A percentile compares a stretch with the other conserved stretches of the same genome.
These are phyloP conservation scores for Colletotrichum coccodes DNA, from an alignment of 2,329 filamentous ascomycete genomes.

Conservation along the genomic window DNA sequence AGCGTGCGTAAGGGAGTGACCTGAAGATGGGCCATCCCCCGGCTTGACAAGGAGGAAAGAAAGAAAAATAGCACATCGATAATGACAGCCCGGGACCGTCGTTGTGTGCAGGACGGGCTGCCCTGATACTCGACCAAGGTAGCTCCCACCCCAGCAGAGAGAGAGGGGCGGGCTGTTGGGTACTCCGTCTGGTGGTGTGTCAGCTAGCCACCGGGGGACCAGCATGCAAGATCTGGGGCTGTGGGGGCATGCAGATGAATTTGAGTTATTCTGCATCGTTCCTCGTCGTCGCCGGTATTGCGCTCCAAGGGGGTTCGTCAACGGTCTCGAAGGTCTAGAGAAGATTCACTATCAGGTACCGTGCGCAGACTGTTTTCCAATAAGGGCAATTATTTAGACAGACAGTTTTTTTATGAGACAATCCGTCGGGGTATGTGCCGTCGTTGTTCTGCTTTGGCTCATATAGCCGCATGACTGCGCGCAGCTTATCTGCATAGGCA, in stretches of 20 bases:
- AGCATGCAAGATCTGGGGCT: constrained; percentile 15
- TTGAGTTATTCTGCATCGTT: constrained; percentile 29
- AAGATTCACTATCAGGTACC: neutral
- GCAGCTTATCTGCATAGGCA: constrained; percentile 15
- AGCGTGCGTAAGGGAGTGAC: constrained; percentile 26
- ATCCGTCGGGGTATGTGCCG: neutral
- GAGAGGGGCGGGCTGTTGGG: neutral
- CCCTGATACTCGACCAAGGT: constrained; percentile 17
- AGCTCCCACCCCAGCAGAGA: constrained; percentile 21
- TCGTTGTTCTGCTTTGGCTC: neutral
- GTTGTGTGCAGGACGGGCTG: constrained; percentile 13
- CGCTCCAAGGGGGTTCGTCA: neutral
- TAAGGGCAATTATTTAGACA: neutral
- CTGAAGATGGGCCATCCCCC: neutral
- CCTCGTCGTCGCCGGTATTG: constrained; percentile 9
- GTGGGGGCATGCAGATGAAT: constrained; percentile 29
- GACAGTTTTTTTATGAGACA: neutral
- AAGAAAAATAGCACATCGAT: neutral
- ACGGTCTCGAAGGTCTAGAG: constrained; percentile 1
- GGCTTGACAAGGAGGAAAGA: neutral
- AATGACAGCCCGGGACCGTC: neutral
- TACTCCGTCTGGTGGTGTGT: constrained; percentile 18
- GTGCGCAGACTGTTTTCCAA: constrained; percentile 17
- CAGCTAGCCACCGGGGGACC: constrained; percentile 20
- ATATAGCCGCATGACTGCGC: neutral